Conservation (phyloP, 352 stramenopile species). For the Globisporangium cystogenes region DNA sequence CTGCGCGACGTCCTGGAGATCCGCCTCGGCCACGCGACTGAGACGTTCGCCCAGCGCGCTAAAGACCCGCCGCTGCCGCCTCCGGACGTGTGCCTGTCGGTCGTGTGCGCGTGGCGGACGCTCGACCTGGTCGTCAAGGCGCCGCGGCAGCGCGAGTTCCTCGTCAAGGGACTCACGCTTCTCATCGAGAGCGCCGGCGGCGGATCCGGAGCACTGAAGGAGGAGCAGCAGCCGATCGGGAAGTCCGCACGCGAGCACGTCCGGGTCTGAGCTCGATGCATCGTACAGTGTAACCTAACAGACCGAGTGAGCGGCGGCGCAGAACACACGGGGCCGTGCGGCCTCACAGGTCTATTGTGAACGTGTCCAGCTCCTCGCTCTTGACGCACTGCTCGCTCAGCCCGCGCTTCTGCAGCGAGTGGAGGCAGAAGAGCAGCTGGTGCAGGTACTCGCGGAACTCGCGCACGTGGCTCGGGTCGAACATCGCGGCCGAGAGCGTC, state of each 20-base stretch:
- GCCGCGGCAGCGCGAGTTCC: constrained; percentile 43
- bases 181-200: neutral
- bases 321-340: too few relatives aligned
- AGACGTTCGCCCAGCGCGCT: constrained; percentile 31
- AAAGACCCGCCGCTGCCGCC: constrained; percentile 22
- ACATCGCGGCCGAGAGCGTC: constrained; percentile 54
- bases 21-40: constrained; percentile 37
- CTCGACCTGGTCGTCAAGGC: constrained; percentile 54
- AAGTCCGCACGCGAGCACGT: neutral
- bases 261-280: neutral
- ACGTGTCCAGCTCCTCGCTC: constrained; percentile 54
- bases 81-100: constrained; percentile 45
- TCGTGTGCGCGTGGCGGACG: constrained; percentile 54
- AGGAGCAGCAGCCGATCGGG: neutral
- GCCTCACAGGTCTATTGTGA: constrained; percentile 35
- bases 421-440: constrained; percentile 67
- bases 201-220: neutral
- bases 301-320: neutral
- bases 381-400: constrained; percentile 35
- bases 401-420: constrained; percentile 45
- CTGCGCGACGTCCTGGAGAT: constrained; percentile 53
- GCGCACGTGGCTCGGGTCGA: constrained; percentile 52
- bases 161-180: constrained; percentile 32
- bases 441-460: constrained; percentile 80
- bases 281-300: neutral